A percentile compares a stretch with the other conserved stretches of the same genome.
Evolutionary conservation across 129 eudicot genomes (phyloP).

Genomic region (Sambucus nigra): DNA sequence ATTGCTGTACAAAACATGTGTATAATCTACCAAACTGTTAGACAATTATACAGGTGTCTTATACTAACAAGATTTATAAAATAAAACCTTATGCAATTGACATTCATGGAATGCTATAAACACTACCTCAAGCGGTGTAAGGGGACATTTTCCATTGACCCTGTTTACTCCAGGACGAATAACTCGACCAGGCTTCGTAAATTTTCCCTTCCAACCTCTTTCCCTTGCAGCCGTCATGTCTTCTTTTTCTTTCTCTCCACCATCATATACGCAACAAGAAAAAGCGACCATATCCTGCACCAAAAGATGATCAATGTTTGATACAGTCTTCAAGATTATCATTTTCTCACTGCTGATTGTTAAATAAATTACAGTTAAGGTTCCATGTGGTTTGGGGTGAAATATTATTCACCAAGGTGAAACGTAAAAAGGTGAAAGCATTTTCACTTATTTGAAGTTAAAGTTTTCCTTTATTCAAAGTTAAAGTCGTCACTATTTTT

Average conservation of each 20-base stretch:
- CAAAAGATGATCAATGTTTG: constrained; percentile 8
- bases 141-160: constrained; percentile 87
- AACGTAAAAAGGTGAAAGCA: too few species aligned
- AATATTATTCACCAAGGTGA: too few species aligned
- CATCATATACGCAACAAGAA: constrained; percentile 95
- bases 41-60: too few species aligned
- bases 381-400: too few species aligned
- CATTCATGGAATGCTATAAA: too few species aligned
- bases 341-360: constrained; percentile 6
- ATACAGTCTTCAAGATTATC: constrained; percentile 6
- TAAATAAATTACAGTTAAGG: not conserved
- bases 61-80: too few species aligned
- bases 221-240: constrained; percentile 98
- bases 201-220: constrained; percentile 97
- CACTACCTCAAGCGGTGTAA: constrained; percentile 97
- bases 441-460: too few species aligned
- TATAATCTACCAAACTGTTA: too few species aligned
- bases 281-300: constrained; percentile 97
- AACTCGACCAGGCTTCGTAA: constrained; percentile 82
- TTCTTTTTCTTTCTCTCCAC: constrained; percentile 65
- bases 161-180: constrained; percentile 89
- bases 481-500: too few species aligned
- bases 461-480: too few species aligned
- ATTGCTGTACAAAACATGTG: too few species aligned
- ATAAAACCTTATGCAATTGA: too few species aligned